A percentile compares a stretch with the other conserved stretches of the same genome.
Evolutionary conservation across 225 moss, liverwort and hornwort genomes (phyloP).

Genomic region (Straminergon stramineum): DNA sequence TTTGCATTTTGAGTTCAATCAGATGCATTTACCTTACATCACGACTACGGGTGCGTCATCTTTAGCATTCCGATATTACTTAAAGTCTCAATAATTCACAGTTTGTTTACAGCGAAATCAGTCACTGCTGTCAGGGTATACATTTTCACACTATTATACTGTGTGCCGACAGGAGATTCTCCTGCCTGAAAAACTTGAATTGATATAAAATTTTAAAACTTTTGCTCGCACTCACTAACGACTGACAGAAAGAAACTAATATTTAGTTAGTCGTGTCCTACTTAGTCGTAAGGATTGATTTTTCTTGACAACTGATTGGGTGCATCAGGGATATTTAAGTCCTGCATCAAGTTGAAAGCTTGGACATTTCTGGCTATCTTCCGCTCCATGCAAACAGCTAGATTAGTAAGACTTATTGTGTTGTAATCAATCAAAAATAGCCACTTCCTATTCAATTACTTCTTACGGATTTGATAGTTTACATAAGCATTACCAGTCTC

Average conservation of each 20-base stretch:
- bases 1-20: not conserved
- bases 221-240: not conserved
- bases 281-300: not conserved
- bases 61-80: not conserved
- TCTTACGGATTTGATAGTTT: not conserved
- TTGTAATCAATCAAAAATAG: not conserved
- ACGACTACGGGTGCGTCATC: not conserved
- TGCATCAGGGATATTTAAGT: not conserved
- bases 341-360: not conserved
- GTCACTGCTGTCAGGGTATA: not conserved
- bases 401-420: not conserved
- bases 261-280: not conserved
- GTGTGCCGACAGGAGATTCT: not conserved
- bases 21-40: not conserved
- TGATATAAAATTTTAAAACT: not conserved
- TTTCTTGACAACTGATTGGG: not conserved
- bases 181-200: not conserved
- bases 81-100: not conserved
- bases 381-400: not conserved
- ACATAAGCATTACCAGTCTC: not conserved
- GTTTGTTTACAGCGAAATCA: not conserved
- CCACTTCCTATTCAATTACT: not conserved
- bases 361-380: not conserved
- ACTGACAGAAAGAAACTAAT: not conserved
- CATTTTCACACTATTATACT: not conserved